A percentile compares a stretch with the other conserved stretches of the same genome.
These are phyloP conservation scores for Sparassis latifolia DNA, from an alignment of 1,284 basidiomycete species.

Conservation along the genomic window DNA sequence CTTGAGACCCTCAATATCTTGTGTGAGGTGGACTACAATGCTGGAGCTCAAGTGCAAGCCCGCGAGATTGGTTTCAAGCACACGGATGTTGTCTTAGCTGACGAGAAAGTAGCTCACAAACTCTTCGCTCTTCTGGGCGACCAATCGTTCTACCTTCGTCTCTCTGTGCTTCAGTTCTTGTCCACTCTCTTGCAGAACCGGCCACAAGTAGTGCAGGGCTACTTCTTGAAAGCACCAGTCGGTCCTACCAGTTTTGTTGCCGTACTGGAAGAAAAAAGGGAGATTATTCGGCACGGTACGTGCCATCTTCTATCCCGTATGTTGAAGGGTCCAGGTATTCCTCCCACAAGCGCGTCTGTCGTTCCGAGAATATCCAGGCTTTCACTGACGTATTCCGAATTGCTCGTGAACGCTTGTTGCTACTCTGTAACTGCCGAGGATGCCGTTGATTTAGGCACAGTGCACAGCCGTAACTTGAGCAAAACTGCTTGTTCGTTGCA, in stretches of 20 bases:
- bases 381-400: too few species aligned
- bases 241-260: constrained; percentile 71
- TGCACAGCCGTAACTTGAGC: too few species aligned
- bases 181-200: constrained; percentile 76
- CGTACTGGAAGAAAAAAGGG: constrained; percentile 73
- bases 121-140: constrained; percentile 76
- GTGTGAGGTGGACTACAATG: constrained; percentile 59
- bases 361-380: neutral
- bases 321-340: too few species aligned
- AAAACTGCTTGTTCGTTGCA: too few species aligned
- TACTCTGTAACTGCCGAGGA: too few species aligned
- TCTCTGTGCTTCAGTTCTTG: constrained; percentile 82
- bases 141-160: constrained; percentile 81
- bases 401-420: too few species aligned
- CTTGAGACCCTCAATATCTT: constrained; percentile 80
- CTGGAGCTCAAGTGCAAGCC: constrained; percentile 21
- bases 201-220: constrained; percentile 75
- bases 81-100: constrained; percentile 64
- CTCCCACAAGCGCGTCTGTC: too few species aligned
- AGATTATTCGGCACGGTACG: constrained; percentile 80
- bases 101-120: constrained; percentile 69
- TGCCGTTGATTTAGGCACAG: too few species aligned
- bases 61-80: constrained; percentile 71
- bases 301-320: constrained; percentile 14
- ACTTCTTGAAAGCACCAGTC: constrained; percentile 80